Percentiles rank a stretch among this genome's conserved stretches.
Conservation (phyloP, 2,329 filamentous ascomycete genomes). For the Dactylonectria estremocensis region DNA sequence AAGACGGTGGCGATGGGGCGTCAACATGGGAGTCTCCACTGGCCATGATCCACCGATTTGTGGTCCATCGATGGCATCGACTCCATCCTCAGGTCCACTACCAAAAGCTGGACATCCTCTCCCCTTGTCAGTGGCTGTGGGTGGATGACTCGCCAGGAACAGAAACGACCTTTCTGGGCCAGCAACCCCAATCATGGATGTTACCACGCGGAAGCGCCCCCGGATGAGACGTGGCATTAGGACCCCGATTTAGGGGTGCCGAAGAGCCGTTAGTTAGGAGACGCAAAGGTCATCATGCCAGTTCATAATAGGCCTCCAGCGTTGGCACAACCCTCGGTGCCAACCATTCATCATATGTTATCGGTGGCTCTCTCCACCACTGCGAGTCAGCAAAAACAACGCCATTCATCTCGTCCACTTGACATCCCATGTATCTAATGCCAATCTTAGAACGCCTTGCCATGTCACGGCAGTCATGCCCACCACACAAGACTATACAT, state of each 20-base stretch:
- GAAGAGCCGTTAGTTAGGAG: constrained; percentile 27
- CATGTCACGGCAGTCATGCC: constrained; percentile 11
- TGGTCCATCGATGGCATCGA: constrained; percentile 20
- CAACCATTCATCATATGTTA: neutral
- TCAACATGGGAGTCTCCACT: constrained; percentile 30
- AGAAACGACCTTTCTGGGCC: constrained; percentile 5
- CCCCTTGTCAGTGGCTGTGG: neutral
- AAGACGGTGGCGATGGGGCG: constrained; percentile 28
- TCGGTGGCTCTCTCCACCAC: neutral
- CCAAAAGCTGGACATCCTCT: constrained; percentile 13
- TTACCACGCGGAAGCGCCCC: constrained; percentile 10
- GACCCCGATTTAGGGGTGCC: constrained; percentile 21
- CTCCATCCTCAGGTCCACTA: constrained; percentile 31
- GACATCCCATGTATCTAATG: neutral
- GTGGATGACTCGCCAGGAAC: constrained; percentile 21
- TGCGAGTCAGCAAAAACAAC: constrained; percentile 1
- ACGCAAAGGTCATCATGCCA: neutral
- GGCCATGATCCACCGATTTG: constrained; percentile 12
- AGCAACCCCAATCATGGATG: constrained; percentile 24
- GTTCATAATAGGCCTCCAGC: neutral
- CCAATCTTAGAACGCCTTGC: constrained; percentile 11
- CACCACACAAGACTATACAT: constrained; percentile 6
- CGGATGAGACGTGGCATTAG: neutral
- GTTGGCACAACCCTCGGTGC: neutral
- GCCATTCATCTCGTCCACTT: neutral